A percentile compares a stretch with the other conserved stretches of the same genome.
Evolutionary conservation across 192 early-diverging fungal genomes (phyloP).

Genomic region (Coemansia sp.): DNA sequence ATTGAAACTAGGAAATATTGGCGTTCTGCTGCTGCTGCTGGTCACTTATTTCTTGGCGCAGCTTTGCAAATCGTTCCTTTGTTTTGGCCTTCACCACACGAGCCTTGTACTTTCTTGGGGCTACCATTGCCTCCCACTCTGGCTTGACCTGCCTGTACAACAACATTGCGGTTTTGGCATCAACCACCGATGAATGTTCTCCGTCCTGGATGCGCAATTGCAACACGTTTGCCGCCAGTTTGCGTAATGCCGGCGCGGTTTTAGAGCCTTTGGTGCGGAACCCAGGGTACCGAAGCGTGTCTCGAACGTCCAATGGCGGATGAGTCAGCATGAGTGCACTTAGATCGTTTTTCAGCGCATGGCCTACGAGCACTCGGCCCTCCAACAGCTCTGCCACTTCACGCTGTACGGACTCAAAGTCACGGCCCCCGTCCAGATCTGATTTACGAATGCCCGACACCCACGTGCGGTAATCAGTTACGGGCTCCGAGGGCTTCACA

Average conservation of each 20-base stretch:
- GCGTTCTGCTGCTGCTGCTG: constrained; percentile 7
- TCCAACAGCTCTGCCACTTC: constrained; percentile 79
- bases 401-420: constrained; percentile 79
- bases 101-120: constrained; percentile 38
- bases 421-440: constrained; percentile 60
- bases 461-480: constrained; percentile 92
- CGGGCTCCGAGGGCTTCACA: constrained; percentile 76
- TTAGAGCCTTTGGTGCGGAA: constrained; percentile 49
- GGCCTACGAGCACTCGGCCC: constrained; percentile 87
- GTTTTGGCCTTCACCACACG: constrained; percentile 30
- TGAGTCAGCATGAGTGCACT: constrained; percentile 77
- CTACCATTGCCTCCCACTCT: constrained; percentile 71
- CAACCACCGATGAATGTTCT: constrained; percentile 85
- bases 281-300: constrained; percentile 82
- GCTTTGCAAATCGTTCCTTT: constrained; percentile 43
- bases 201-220: constrained; percentile 83
- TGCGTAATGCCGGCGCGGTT: constrained; percentile 60
- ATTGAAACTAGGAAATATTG: background rate
- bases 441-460: constrained; percentile 90
- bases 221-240: constrained; percentile 72
- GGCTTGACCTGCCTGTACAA: constrained; percentile 80
- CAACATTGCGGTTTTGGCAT: constrained; percentile 87
- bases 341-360: constrained; percentile 89
- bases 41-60: constrained; percentile 37
- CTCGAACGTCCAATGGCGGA: constrained; percentile 73